Conservation (phyloP, 768 basidiomycete genomes). For the Podaxis sp. region DNA sequence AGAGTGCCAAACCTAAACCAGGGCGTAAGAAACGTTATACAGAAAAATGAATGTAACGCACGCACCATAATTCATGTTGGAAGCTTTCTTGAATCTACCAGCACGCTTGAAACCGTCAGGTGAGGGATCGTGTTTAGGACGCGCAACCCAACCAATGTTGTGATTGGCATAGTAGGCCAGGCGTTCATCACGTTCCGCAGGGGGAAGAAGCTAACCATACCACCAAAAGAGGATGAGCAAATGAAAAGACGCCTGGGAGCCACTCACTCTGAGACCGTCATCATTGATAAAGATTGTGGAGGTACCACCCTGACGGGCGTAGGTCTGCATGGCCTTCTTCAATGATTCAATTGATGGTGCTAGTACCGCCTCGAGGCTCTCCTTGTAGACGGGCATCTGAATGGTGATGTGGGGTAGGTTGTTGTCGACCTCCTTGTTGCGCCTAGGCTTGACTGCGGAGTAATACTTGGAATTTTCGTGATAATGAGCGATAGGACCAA, state of each 20-base stretch:
- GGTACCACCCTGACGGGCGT: conserved; percentile 81
- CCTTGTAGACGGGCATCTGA: conserved; percentile 87
- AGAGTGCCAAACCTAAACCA: conserved; percentile 51
- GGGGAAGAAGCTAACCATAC: conserved; percentile 47
- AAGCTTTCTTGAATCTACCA: conserved; percentile 92
- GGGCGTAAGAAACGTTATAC: not conserved
- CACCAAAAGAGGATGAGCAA: not conserved
- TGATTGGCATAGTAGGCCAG: conserved; percentile 70
- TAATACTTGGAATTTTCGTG: conserved; percentile 82
- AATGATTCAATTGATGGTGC: conserved; percentile 70
- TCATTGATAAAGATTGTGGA: conserved; percentile 78
- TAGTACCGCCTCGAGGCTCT: conserved; percentile 68
- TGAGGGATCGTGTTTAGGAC: conserved; percentile 60
- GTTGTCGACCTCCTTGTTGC: conserved; percentile 47
- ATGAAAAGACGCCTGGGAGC: not conserved
- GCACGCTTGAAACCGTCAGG: conserved; percentile 64
- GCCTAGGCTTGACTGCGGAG: conserved; percentile 60
- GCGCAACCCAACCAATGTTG: conserved; percentile 77
- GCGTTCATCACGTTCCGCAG: conserved; percentile 60
- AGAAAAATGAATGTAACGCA: not conserved
- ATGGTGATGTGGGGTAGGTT: conserved; percentile 75
- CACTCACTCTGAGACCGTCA: conserved; percentile 57
- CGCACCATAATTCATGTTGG: conserved; percentile 84
- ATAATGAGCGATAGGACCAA: conserved; percentile 81
- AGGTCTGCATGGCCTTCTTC: conserved; percentile 85